Evolutionary conservation across 306 rosid species (phyloP).

Genomic region (Citrullus amarus): DNA sequence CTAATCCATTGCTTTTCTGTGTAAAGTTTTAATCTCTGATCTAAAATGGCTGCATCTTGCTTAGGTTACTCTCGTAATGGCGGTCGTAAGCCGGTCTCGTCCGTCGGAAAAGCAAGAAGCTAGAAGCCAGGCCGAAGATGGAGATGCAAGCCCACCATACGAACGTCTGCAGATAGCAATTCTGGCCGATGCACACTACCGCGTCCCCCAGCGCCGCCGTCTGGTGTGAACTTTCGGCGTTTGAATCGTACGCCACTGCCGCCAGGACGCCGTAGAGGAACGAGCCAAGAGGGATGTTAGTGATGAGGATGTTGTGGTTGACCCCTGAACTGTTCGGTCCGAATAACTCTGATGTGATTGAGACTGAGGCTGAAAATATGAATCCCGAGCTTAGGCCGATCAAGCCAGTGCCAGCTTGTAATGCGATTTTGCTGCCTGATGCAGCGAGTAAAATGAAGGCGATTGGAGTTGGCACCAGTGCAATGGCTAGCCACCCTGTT

Average conservation of each 20-base stretch:
- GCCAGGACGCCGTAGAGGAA: constrained; percentile 73
- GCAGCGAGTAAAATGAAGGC: constrained; percentile 71
- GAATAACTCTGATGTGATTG: constrained; percentile 80
- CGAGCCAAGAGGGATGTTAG: constrained; percentile 87
- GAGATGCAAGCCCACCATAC: constrained; percentile 69
- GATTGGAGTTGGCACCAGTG: constrained; percentile 75
- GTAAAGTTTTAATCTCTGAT: neutral
- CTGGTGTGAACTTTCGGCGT: constrained; percentile 8
- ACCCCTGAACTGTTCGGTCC: constrained; percentile 75
- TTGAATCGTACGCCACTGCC: constrained; percentile 59
- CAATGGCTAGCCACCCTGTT: constrained; percentile 81
- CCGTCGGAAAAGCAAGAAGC: constrained; percentile 47
- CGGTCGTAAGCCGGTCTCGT: constrained; percentile 45
- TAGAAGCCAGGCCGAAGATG: constrained; percentile 43
- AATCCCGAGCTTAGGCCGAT: constrained; percentile 86
- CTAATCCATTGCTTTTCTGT: neutral
- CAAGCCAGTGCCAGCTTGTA: constrained; percentile 60
- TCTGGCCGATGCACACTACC: constrained; percentile 50
- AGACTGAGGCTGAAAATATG: constrained; percentile 89
- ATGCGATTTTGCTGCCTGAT: constrained; percentile 33
- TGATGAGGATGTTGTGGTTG: constrained; percentile 83
- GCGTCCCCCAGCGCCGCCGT: constrained; percentile 21
- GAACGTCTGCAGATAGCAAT: constrained; percentile 60
- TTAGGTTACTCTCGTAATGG: constrained; percentile 24
- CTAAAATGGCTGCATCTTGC: neutral